Base-by-base conservation (phyloP, 352 stramenopile genomes). In the Phytophthora ramorum region DNA sequence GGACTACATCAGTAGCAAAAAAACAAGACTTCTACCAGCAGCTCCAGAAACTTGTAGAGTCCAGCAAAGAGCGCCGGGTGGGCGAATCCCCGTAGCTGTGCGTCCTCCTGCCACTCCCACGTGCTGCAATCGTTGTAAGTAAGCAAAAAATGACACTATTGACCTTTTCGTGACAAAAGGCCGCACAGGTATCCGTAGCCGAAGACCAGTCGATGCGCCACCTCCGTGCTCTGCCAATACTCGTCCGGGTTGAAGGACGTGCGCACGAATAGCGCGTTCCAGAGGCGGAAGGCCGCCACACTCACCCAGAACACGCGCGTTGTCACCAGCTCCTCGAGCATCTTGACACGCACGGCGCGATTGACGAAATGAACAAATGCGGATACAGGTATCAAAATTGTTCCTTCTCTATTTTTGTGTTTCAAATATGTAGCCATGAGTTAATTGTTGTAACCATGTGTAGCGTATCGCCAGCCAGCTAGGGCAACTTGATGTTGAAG, bases 171-270 rank as follows among this genome's bases (percentile, higher is more conserved):
- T 2, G 40, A 26, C 40, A 46, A 47, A 47, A 47, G 7, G 7
- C 43, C 87, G 44, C 57, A 96, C 87, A 95, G 47, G 34, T 96
- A 76, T 43, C 89, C 87, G 48, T 96, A 93, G 55, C 82, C 85
- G 66, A 96, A 97, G n/a, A 91, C 89, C 45, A 96, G 67, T 44
- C 73, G 83, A 47, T 97, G 89, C 47, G 89, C 89, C 32, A 97
- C 87, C 69, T 97, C 89, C 2, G 85, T 88, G 58, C 88, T 91
- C 66, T 97, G 89, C 89, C 89, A 97, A 73, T 91, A 97, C 72
- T 97, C 89, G 59, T 97, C 89, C 17, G 89, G 85, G 53, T 95
- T 95, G 75, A 96, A 97, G 47, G 71, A 79, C 55, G 89, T 95
- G 68, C 83, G 84, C 51, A 97, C 88, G 22, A 95, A 92, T 12